Percentiles rank a stretch among this genome's conserved stretches.
These are phyloP conservation scores for Pseudogymnoascus sp. DNA, from an alignment of 2,329 filamentous ascomycete species.

Conservation along the genomic window DNA sequence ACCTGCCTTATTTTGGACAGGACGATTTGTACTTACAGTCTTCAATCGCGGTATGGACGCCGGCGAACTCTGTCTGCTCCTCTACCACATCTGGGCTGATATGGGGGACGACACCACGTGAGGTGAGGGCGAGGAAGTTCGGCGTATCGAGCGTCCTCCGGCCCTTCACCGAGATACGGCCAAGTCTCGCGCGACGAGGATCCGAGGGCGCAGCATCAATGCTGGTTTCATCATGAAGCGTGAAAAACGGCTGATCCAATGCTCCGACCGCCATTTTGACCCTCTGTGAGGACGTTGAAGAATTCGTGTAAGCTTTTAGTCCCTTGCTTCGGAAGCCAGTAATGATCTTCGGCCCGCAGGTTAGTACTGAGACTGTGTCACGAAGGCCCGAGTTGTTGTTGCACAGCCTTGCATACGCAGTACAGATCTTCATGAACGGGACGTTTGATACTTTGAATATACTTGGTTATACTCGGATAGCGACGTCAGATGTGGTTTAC, in stretches of 20 bases:
- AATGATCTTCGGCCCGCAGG: slow-evolving; percentile 8
- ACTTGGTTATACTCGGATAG: not conserved
- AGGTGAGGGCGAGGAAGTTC: slow-evolving; percentile 72
- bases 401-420: not conserved
- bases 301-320: slow-evolving; percentile 8
- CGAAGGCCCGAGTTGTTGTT: not conserved
- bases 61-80: slow-evolving; percentile 58
- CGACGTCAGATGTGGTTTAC: not conserved
- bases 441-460: not conserved
- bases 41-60: slow-evolving; percentile 78
- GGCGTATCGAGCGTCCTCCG: slow-evolving; percentile 72
- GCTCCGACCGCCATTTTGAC: not conserved
- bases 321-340: slow-evolving; percentile 1
- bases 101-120: slow-evolving; percentile 80
- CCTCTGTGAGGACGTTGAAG: not conserved
- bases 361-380: not conserved
- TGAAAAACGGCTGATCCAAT: slow-evolving; percentile 3
- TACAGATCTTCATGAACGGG: slow-evolving; percentile 1
- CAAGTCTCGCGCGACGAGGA: slow-evolving; percentile 22
- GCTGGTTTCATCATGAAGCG: not conserved
- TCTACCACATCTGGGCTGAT: slow-evolving; percentile 76
- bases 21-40: slow-evolving; percentile 64
- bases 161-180: slow-evolving; percentile 49
- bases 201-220: not conserved
- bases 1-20: too few relatives aligned